Evolutionary conservation across 2,329 filamentous ascomycete genomes (phyloP).

Genomic region (Diaporthe caulivora): DNA sequence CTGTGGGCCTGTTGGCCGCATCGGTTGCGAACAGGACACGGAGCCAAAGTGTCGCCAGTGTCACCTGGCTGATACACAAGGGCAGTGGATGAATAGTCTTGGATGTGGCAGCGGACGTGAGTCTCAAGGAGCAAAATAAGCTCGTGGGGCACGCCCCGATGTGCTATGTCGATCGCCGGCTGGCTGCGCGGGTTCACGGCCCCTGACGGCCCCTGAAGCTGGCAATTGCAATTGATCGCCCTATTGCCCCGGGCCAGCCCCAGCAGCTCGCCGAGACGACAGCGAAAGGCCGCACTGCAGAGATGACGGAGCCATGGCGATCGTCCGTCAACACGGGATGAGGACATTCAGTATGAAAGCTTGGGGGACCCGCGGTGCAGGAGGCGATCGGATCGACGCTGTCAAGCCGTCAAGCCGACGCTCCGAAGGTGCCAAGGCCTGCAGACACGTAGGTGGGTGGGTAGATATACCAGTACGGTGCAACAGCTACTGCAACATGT

Average conservation of each 20-base stretch:
- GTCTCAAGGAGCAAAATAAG: not conserved
- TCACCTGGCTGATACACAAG: too few relatives aligned
- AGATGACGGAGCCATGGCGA: too few relatives aligned
- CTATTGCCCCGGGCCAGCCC: not conserved
- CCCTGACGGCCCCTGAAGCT: not conserved
- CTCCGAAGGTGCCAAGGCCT: not conserved
- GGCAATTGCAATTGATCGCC: constrained; percentile 9
- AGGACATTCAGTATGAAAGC: not conserved
- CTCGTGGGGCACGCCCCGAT: constrained; percentile 9
- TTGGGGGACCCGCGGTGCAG: not conserved
- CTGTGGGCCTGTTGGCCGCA: too few relatives aligned
- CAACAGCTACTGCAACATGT: not conserved
- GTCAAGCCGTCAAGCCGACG: not conserved
- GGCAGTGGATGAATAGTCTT: not conserved
- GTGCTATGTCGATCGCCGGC: constrained; percentile 4
- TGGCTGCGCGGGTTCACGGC: not conserved
- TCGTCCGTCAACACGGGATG: not conserved
- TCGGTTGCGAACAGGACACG: too few relatives aligned
- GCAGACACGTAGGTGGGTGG: not conserved
- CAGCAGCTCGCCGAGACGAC: not conserved
- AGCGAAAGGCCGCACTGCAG: too few relatives aligned
- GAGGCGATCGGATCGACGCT: constrained; percentile 6
- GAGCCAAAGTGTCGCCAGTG: too few relatives aligned
- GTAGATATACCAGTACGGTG: too few relatives aligned
- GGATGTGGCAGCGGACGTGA: too few relatives aligned